These are phyloP conservation scores for Mycena amicta DNA, from an alignment of 768 basidiomycete genomes.

Conservation along the genomic window DNA sequence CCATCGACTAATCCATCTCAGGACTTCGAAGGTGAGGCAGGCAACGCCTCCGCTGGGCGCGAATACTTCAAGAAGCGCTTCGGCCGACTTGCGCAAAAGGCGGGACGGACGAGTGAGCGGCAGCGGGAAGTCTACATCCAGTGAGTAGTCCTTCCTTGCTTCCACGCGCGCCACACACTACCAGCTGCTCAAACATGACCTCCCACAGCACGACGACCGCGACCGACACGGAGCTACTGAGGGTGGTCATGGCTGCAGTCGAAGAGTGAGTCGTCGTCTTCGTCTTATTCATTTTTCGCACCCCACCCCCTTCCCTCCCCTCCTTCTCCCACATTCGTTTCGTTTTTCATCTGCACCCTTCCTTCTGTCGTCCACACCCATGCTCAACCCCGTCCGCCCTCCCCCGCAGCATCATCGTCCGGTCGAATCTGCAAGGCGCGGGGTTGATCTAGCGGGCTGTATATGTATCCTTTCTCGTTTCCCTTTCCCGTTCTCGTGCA, in stretches of 20 bases:
- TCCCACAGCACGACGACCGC: slow-evolving; percentile 77
- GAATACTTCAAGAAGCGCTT: slow-evolving; percentile 93
- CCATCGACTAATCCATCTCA: slow-evolving; percentile 35
- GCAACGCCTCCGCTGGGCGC: slow-evolving; percentile 73
- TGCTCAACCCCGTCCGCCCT: slow-evolving; percentile 18
- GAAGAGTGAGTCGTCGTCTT: slow-evolving; percentile 46
- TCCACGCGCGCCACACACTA: too few relatives aligned
- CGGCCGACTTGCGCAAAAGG: slow-evolving; percentile 78
- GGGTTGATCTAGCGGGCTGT: slow-evolving; percentile 56
- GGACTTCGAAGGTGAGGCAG: slow-evolving; percentile 84
- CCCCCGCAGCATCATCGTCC: slow-evolving; percentile 68
- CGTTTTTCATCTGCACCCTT: slow-evolving; percentile 30
- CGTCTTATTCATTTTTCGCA: slow-evolving; percentile 28
- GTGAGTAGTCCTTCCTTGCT: slow-evolving; percentile 65
- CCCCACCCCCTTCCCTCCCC: slow-evolving; percentile 24
- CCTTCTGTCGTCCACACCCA: slow-evolving; percentile 1
- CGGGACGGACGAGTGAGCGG: slow-evolving; percentile 68
- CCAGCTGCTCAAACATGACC: slow-evolving; percentile 18
- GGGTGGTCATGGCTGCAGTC: slow-evolving; percentile 94
- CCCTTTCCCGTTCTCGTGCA: slow-evolving; percentile 9
- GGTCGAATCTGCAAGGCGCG: slow-evolving; percentile 64
- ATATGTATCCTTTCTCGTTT: slow-evolving; percentile 15
- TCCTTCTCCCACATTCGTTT: slow-evolving; percentile 25
- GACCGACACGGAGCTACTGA: slow-evolving; percentile 84
- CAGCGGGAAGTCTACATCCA: slow-evolving; percentile 91